Evolutionary conservation across 129 eudicot species (phyloP).

Genomic region (Tagetes erecta): DNA sequence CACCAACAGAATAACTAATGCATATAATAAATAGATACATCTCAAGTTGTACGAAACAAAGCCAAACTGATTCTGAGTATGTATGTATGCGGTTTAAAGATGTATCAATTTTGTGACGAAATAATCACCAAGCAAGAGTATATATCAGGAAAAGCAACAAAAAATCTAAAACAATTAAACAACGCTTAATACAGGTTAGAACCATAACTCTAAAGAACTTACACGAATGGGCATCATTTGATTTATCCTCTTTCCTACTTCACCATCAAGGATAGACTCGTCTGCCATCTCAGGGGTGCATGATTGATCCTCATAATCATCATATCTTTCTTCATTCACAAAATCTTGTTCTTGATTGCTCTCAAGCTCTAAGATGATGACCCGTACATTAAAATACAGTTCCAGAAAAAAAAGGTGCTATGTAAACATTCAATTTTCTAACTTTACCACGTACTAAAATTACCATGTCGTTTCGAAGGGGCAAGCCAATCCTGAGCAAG

Average conservation of each 20-base stretch:
- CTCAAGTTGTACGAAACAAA: neutral
- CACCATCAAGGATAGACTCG: slow-evolving; percentile 66
- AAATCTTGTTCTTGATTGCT: slow-evolving; percentile 29
- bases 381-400: neutral
- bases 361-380: slow-evolving; percentile 28
- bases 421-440: neutral
- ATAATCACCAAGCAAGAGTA: slow-evolving; percentile 1
- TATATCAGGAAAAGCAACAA: slow-evolving; percentile 1
- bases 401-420: neutral
- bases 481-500: slow-evolving; percentile 56
- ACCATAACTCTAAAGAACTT: slow-evolving; percentile 32
- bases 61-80: neutral
- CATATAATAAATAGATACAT: neutral
- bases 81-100: neutral
- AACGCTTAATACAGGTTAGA: neutral
- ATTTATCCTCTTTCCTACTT: slow-evolving; percentile 76
- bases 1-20: neutral
- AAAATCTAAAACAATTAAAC: neutral
- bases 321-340: slow-evolving; percentile 27
- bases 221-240: slow-evolving; percentile 73
- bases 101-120: no score
- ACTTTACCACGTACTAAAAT: slow-evolving; percentile 12
- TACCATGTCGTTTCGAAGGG: slow-evolving; percentile 40
- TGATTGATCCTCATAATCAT: slow-evolving; percentile 21
- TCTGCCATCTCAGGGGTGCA: slow-evolving; percentile 61